Conservation (phyloP, 169 alveolate species). For the Plasmodium inui region DNA sequence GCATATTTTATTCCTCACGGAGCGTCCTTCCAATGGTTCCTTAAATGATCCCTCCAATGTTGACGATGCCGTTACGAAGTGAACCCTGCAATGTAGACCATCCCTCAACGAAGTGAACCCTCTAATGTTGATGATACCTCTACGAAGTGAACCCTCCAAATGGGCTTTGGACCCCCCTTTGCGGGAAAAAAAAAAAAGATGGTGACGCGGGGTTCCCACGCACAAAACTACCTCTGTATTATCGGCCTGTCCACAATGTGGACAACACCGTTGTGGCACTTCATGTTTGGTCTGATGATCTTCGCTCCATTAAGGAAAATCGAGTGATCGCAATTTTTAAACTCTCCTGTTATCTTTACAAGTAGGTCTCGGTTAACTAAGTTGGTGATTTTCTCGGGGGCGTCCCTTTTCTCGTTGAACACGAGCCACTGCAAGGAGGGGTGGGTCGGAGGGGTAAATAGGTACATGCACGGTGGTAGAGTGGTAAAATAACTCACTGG, state of each 20-base stretch:
- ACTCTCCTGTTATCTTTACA: slow-evolving; percentile 80
- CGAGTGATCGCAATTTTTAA: slow-evolving; percentile 74
- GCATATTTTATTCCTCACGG: background rate
- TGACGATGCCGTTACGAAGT: too few species aligned
- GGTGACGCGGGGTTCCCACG: background rate
- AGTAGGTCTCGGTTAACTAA: slow-evolving; percentile 70
- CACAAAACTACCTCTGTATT: slow-evolving; percentile 20
- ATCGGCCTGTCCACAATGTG: slow-evolving; percentile 84
- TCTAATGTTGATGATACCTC: background rate
- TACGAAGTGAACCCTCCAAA: background rate
- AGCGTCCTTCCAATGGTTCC: too few species aligned
- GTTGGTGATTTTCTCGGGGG: slow-evolving; percentile 77
- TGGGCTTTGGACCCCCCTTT: background rate
- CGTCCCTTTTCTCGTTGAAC: slow-evolving; percentile 80
- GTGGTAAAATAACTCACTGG: background rate
- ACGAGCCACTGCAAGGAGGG: slow-evolving; percentile 76
- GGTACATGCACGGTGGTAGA: background rate
- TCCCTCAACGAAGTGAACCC: background rate
- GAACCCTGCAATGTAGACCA: too few species aligned
- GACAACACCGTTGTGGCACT: slow-evolving; percentile 86
- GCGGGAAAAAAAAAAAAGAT: background rate
- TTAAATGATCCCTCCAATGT: too few species aligned
- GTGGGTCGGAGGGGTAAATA: background rate
- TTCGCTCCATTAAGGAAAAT: slow-evolving; percentile 78
- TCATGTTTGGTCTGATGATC: slow-evolving; percentile 84